Conservation (phyloP, 768 basidiomycete species). For the Cyclocybe cylindracea region DNA sequence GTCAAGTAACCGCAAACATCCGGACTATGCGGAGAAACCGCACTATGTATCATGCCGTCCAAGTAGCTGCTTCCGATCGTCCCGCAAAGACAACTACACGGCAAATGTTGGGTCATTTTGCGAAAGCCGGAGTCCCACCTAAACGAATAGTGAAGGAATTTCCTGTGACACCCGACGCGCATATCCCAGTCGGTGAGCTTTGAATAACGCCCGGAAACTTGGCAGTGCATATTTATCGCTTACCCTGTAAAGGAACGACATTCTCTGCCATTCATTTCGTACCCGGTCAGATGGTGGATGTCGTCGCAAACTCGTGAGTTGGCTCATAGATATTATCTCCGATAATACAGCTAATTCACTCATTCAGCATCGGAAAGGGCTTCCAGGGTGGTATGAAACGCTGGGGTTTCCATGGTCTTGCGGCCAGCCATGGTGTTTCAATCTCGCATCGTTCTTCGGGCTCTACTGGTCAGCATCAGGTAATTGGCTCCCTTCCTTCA, state of each 20-base stretch:
- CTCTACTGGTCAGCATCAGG: constrained; percentile 94
- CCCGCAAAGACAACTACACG: constrained; percentile 69
- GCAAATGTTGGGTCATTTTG: constrained; percentile 90
- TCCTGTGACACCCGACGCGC: constrained; percentile 83
- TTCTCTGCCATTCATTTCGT: constrained; percentile 94
- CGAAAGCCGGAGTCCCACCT: constrained; percentile 75
- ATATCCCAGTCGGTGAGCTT: constrained; percentile 81
- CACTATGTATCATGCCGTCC: constrained; percentile 87
- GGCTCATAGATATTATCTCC: background rate
- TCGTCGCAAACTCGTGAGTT: constrained; percentile 85
- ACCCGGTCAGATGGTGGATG: constrained; percentile 95
- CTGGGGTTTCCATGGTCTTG: constrained; percentile 89
- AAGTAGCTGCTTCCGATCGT: constrained; percentile 84
- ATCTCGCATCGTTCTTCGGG: constrained; percentile 91
- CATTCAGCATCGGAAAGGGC: constrained; percentile 87
- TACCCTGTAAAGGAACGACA: constrained; percentile 64
- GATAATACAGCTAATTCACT: background rate
- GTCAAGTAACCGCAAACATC: constrained; percentile 85
- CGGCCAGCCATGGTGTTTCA: constrained; percentile 96
- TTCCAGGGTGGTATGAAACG: constrained; percentile 98
- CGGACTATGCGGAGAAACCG: constrained; percentile 61
- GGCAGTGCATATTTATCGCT: background rate
- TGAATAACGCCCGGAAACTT: background rate
- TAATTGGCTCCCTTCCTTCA: constrained; percentile 30
- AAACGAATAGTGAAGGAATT: constrained; percentile 90